A percentile compares a stretch with the other conserved stretches of the same genome.
phyloP scores from a whole-genome alignment of 2,329 filamentous ascomycete species.

The Tolypocladium cylindrosporum region DNA sequence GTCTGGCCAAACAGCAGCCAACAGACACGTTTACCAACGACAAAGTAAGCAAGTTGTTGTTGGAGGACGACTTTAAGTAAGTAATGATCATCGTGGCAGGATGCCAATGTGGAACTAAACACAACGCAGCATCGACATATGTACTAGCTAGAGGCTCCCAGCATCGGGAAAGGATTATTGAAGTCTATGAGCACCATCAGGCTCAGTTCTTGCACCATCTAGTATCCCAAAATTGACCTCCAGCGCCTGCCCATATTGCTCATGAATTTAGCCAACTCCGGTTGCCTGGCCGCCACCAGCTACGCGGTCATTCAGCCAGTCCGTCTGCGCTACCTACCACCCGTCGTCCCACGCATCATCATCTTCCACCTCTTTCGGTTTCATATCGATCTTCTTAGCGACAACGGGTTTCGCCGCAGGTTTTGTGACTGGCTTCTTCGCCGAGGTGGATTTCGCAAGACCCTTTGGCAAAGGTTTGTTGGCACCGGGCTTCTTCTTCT shows the following conservation, averaged over 20 bases:
- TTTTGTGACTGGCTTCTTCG: conserved; percentile 27
- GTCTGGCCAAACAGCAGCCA: not conserved
- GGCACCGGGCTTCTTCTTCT: conserved; percentile 60
- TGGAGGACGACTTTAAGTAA: not conserved
- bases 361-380: conserved; percentile 48
- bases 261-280: not conserved
- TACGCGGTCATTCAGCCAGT: not conserved
- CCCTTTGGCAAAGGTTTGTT: conserved; percentile 73
- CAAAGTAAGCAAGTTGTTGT: not conserved
- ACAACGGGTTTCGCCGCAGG: conserved; percentile 11
- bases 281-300: not conserved
- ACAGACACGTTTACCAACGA: not conserved
- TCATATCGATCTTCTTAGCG: conserved; percentile 60
- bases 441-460: conserved; percentile 47
- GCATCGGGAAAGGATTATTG: not conserved
- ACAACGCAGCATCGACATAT: not conserved
- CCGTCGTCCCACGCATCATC: conserved; percentile 58
- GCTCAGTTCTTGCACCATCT: not conserved
- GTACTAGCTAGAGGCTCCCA: not conserved
- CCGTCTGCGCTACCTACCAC: conserved; percentile 34
- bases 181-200: not conserved
- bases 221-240: not conserved
- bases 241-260: not conserved
- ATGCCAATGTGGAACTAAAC: not conserved
- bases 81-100: no score